Evolutionary conservation across 2,329 filamentous ascomycete species (phyloP).

Genomic region (Colletotrichum cuscutae): DNA sequence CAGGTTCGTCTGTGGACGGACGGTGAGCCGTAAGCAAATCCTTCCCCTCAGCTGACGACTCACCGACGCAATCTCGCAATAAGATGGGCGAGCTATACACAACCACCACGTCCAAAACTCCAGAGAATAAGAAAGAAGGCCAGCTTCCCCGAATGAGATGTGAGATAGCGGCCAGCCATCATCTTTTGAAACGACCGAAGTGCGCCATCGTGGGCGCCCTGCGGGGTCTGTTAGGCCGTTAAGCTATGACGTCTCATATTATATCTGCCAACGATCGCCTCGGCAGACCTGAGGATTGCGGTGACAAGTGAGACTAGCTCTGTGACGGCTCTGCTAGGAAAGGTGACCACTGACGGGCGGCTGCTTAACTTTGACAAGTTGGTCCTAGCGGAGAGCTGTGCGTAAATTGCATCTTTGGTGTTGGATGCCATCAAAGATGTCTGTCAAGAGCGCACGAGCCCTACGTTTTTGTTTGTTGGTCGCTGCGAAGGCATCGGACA

Average conservation of each 20-base stretch:
- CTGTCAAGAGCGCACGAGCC: not conserved
- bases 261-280: not conserved
- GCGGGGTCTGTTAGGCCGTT: slow-evolving; percentile 14
- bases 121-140: not conserved
- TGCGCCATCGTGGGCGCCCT: not conserved
- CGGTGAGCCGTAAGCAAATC: not conserved
- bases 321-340: not conserved
- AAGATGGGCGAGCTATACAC: not conserved
- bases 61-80: not conserved
- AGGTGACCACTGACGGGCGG: not conserved
- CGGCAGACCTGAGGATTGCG: not conserved
- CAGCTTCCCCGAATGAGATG: not conserved
- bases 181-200: slow-evolving; percentile 18
- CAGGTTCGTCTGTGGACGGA: not conserved
- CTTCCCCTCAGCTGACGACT: not conserved
- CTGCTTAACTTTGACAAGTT: not conserved
- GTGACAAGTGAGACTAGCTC: not conserved
- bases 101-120: not conserved
- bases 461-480: too few species aligned
- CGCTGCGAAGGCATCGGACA: too few species aligned
- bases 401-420: not conserved
- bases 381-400: not conserved
- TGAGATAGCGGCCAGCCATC: not conserved
- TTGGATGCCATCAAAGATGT: not conserved
- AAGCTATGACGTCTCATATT: slow-evolving; percentile 7